Conservation (phyloP, 805 yeast genomes). For the Ogataea naganishii region DNA sequence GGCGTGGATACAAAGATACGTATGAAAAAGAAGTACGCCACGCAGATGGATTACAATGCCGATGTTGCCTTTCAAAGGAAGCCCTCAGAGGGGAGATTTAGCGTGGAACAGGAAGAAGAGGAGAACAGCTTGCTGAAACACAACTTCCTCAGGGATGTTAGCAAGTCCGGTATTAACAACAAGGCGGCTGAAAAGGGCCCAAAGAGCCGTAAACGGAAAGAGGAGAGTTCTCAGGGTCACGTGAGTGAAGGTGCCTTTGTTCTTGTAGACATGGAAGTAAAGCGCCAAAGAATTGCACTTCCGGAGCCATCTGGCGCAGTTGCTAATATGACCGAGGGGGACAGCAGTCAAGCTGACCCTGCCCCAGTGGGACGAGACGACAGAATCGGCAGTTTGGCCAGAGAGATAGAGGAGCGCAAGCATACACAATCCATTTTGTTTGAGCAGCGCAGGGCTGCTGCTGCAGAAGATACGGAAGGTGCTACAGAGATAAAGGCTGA, state of each 20-base stretch:
- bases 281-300: slow-evolving; percentile 28
- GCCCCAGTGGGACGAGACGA: slow-evolving; percentile 18
- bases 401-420: slow-evolving; percentile 24
- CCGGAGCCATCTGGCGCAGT: slow-evolving; percentile 25
- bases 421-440: slow-evolving; percentile 27
- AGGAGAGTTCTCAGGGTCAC: slow-evolving; percentile 9
- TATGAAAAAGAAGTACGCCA: slow-evolving; percentile 43
- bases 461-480: slow-evolving; percentile 7
- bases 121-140: slow-evolving; percentile 27
- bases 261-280: slow-evolving; percentile 15
- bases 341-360: slow-evolving; percentile 4
- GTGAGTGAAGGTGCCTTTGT: slow-evolving; percentile 12
- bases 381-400: slow-evolving; percentile 24
- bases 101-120: slow-evolving; percentile 49
- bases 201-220: slow-evolving; percentile 11
- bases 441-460: slow-evolving; percentile 11
- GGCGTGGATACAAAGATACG: slow-evolving; percentile 49
- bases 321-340: slow-evolving; percentile 9
- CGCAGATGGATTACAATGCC: slow-evolving; percentile 72
- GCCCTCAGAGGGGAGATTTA: slow-evolving; percentile 64
- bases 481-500: slow-evolving; percentile 7
- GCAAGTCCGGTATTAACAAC: slow-evolving; percentile 34
- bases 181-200: slow-evolving; percentile 26
- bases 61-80: slow-evolving; percentile 73
- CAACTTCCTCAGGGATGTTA: slow-evolving; percentile 36